These are phyloP conservation scores for Theobroma cacao DNA, from an alignment of 345 rosid species.

Conservation along the genomic window DNA sequence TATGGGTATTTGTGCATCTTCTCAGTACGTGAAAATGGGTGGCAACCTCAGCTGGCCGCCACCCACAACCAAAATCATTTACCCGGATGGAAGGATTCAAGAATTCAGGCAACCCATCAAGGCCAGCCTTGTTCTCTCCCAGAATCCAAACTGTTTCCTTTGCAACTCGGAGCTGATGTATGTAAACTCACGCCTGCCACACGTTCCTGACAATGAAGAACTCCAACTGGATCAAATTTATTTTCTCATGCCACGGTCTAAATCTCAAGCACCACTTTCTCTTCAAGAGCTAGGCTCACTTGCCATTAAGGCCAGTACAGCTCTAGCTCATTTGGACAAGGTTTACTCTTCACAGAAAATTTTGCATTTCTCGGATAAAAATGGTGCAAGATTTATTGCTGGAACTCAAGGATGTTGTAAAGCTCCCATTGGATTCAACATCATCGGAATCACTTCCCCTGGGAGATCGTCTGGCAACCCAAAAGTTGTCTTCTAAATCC, in stretches of 20 bases:
- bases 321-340: conserved; percentile 8
- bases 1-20: conserved; percentile 46
- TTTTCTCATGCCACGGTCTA: conserved; percentile 44
- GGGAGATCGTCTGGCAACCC: not conserved
- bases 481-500: not conserved
- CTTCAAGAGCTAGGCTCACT: conserved; percentile 41
- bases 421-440: conserved; percentile 10
- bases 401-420: conserved; percentile 3
- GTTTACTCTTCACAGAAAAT: not conserved
- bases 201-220: conserved; percentile 25
- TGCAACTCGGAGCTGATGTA: conserved; percentile 44
- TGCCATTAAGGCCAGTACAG: conserved; percentile 43
- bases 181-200: conserved; percentile 26
- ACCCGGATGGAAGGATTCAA: conserved; percentile 35
- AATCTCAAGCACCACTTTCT: conserved; percentile 24
- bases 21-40: conserved; percentile 9
- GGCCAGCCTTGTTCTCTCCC: conserved; percentile 30
- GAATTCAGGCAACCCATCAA: conserved; percentile 34
- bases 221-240: conserved; percentile 45
- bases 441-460: not conserved
- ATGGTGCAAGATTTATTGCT: not conserved
- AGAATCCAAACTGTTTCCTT: conserved; percentile 38
- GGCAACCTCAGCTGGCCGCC: conserved; percentile 4
- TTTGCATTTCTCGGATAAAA: not conserved
- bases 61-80: conserved; percentile 34